Evolutionary conservation across 2,329 filamentous ascomycete genomes (phyloP), one percentile per base, ranked within the genome.

Genomic region (Sphaerulina musiva): DNA sequence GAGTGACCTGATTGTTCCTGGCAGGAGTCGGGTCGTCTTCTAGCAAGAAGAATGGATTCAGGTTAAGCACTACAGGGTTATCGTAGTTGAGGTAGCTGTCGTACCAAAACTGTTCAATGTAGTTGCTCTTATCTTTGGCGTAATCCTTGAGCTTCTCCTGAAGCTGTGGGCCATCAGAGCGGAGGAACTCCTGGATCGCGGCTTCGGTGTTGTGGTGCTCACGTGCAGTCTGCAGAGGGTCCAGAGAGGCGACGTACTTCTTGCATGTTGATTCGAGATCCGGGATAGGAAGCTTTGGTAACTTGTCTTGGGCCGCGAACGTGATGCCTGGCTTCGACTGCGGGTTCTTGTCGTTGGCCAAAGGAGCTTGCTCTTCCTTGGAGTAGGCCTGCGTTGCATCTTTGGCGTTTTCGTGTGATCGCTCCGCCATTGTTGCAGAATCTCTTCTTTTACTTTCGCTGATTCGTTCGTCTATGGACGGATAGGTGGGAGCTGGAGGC

Each of bases 41-140:
- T 49, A 98, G 79, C 53, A 98, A 77, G 75, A 98, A 98, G 74
- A 98, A 98, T 0, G 93, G 93, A 67, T 98, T 98, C 60, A 98
- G 76, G 73, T 98, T 97, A 62, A 98, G 80, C 40, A 98, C 93
- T 40, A 98, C 93, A 0, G 93, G 91, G 67, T 96, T 97, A 69
- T 97, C 93, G 68, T 86, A 98, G 74, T 97, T 97, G 59, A 98
- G 79, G 68, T 97, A 98, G 31, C 93, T 97, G 70, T 98, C 93
- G 69, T 97, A 97, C 93, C 92, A 98, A 65, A 98, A 98, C 66
- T 98, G 93, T 69, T 97, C 93, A 64, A 98, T 97, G 69, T 96
- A 98, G 72, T 92, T 97, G 38, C 89, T 89, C 73, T 91, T 92
- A 43, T 87, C 89, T 46, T 83, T 84, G 7, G 93, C 91, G 75